Conservation (phyloP, 352 stramenopile genomes). For the Phytopythium oedochilum region DNA sequence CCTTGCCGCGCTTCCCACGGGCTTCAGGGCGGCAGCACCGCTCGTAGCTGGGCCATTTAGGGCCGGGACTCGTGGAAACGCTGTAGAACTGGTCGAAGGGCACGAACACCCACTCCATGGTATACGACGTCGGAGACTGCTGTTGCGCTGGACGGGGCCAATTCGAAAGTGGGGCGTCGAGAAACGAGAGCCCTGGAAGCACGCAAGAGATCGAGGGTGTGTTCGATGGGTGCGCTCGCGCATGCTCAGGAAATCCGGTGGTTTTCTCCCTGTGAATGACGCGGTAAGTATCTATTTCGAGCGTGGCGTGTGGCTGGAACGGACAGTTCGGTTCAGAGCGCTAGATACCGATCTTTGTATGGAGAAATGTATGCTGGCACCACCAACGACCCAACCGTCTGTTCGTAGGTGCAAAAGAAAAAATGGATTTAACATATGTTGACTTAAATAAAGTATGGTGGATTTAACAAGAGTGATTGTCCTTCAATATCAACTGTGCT, state of each 20-base stretch:
- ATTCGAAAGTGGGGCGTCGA: not conserved
- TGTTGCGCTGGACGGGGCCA: not conserved
- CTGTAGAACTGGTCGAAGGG: constrained; percentile 3
- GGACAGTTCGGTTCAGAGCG: too few relatives aligned
- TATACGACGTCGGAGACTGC: not conserved
- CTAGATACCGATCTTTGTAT: too few relatives aligned
- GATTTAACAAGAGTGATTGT: constrained; percentile 5
- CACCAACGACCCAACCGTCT: too few relatives aligned
- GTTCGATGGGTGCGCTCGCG: not conserved
- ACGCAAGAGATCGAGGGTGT: too few relatives aligned
- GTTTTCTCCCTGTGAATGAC: too few relatives aligned
- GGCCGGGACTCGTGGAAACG: not conserved
- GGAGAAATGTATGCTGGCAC: too few relatives aligned
- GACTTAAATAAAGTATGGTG: too few relatives aligned
- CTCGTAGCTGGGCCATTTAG: not conserved
- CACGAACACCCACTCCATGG: constrained; percentile 3
- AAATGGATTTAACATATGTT: too few relatives aligned
- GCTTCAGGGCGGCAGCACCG: not conserved
- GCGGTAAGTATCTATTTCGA: too few relatives aligned
- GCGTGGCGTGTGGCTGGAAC: too few relatives aligned
- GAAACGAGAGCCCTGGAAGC: too few relatives aligned
- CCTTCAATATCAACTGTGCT: constrained; percentile 2
- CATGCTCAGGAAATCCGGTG: not conserved
- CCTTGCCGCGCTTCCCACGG: not conserved
- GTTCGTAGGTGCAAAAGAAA: too few relatives aligned